Conservation (phyloP, 768 basidiomycete genomes). For the Amanita exitialis region DNA sequence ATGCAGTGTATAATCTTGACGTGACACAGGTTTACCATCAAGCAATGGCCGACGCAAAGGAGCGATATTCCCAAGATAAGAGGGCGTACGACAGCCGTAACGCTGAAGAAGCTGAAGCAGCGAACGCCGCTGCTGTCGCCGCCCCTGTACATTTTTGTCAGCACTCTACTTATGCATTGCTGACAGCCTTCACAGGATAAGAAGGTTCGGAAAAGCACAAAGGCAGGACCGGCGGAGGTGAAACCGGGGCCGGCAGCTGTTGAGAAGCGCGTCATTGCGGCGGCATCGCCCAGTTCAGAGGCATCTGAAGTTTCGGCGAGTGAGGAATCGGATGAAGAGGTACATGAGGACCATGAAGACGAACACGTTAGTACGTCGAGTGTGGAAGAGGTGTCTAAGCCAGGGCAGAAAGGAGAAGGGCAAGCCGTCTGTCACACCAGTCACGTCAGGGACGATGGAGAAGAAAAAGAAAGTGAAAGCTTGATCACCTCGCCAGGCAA, state of each 20-base stretch:
- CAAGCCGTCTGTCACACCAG: constrained; percentile 1
- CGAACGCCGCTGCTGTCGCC: constrained; percentile 30
- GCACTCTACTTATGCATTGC: background rate
- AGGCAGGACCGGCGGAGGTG: constrained; percentile 13
- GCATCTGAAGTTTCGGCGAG: constrained; percentile 23
- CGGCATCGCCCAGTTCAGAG: constrained; percentile 16
- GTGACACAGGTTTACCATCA: constrained; percentile 43
- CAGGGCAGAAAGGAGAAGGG: background rate
- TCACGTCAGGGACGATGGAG: background rate
- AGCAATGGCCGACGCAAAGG: constrained; percentile 49
- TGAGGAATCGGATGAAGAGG: constrained; percentile 27
- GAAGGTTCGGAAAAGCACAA: constrained; percentile 17
- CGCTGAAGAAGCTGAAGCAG: constrained; percentile 36
- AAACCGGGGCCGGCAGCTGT: constrained; percentile 11
- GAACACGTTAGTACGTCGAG: constrained; percentile 14
- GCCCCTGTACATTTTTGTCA: constrained; percentile 19
- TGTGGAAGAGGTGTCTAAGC: background rate
- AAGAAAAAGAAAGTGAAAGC: constrained; percentile 2
- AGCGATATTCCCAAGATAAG: constrained; percentile 53
- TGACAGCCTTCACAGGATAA: constrained; percentile 18
- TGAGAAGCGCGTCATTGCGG: constrained; percentile 11
- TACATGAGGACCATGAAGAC: constrained; percentile 23
- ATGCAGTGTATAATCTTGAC: constrained; percentile 1
- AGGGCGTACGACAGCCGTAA: constrained; percentile 52
- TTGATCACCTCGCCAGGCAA: background rate